Base-by-base conservation (phyloP, 495 filamentous ascomycete genomes). In the Xylaria intraflava region DNA sequence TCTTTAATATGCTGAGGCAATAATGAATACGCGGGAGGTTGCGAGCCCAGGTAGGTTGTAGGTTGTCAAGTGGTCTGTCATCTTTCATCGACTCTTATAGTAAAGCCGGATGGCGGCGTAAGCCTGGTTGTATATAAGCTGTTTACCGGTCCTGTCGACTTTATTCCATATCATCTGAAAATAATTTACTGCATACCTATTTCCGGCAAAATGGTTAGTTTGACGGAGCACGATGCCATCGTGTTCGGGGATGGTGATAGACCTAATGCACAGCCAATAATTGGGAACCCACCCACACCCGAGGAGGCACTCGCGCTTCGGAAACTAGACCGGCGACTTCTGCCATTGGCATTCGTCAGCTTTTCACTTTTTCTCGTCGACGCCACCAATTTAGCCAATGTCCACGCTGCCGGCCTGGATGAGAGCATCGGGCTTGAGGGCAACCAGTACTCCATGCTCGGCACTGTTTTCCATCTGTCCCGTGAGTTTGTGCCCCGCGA, bases 351-450 rank as follows among this genome's bases (percentile, higher is more conserved):
- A 62, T 72, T 66, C 64, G 72, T 88, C 24, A 69, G 90, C 61
- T 90, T 89, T 58, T 67, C 88, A 24, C 69, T 90, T 20, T 86
- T 86, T 16, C 89, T 90, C 59, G 69, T 90, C 33, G 86, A 89
- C 63, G 74, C 85, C 71, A 77, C 38, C 43, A 85, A 84, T 48
- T 80, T 78, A 57, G 75, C 72, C 51, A 84, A 85, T 43, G 74
- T 74, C 7, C 59, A 65, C 10, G 63, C 73, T 10, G 75, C 72
- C 35, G 83, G 83, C 33, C 69, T 88, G 14, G 72, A 62, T 24
- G 50, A 57, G 19, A 62, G 62, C 12, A 29, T 47, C 20, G 57
- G 51, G 20, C 57, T 72, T 16, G 26, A 54, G 24, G 57, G 57
- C 23, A 43, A 56, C 38, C 55, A 63, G 6, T 70, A 69, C 49